phyloP scores from a whole-genome alignment of 129 eudicot species.

The Escallonia herrerae region DNA sequence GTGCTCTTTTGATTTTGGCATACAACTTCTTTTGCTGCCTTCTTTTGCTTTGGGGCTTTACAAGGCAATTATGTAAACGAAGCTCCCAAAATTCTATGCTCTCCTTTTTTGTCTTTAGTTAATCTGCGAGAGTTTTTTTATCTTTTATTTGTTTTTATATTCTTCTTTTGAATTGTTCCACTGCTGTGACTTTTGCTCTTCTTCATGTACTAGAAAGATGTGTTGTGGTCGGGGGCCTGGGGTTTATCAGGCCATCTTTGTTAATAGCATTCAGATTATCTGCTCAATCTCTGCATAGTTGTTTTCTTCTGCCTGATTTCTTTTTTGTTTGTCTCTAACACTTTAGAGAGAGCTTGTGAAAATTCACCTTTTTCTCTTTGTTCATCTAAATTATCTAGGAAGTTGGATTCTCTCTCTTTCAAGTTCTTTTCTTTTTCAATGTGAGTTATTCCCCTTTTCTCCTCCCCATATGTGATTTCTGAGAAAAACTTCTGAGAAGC shows the following conservation, averaged over 20 bases:
- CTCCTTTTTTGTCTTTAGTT: not conserved
- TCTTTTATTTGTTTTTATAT: not conserved
- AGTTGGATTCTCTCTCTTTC: too few species aligned
- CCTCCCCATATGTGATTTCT: too few species aligned
- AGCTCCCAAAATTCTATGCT: not conserved
- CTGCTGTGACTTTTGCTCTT: conserved; percentile 1
- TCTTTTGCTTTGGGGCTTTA: not conserved
- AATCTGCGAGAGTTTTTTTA: not conserved
- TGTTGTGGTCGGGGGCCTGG: not conserved
- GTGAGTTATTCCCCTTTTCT: too few species aligned
- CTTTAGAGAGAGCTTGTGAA: not conserved
- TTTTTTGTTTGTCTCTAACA: not conserved
- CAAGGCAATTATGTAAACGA: not conserved
- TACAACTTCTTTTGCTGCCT: too few species aligned
- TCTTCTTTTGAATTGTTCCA: not conserved
- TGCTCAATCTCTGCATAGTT: not conserved
- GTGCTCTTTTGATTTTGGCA: not conserved
- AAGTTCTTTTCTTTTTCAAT: too few species aligned
- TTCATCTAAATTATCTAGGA: too few species aligned
- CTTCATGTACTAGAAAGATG: conserved; percentile 1
- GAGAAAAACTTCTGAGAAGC: too few species aligned
- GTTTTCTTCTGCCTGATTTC: not conserved
- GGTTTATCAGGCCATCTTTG: not conserved
- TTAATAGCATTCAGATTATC: not conserved
- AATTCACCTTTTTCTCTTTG: not conserved